phyloP scores from a whole-genome alignment of 1,139 yeast genomes.

The Arxiozyma telluris region DNA sequence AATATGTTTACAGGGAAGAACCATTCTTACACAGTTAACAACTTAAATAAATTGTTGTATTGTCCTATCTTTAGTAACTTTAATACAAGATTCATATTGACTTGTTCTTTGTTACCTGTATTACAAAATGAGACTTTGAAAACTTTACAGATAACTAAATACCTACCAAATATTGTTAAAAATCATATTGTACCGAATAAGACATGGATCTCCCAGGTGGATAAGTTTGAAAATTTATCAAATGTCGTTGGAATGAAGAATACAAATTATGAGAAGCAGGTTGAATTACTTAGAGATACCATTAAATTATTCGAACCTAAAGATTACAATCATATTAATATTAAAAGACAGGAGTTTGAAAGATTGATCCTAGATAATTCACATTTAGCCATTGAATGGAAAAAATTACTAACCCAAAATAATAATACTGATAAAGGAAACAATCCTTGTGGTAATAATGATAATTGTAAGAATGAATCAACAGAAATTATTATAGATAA shows the following conservation, averaged over 20 bases:
- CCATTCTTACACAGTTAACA: slow-evolving; percentile 23
- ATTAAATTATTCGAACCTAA: background rate
- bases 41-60: slow-evolving; percentile 70
- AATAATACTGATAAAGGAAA: background rate
- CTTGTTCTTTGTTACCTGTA: slow-evolving; percentile 59
- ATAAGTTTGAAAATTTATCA: slow-evolving; percentile 37
- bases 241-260: slow-evolving; percentile 40
- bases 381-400: background rate
- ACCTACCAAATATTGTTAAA: slow-evolving; percentile 45
- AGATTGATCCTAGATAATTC: background rate
- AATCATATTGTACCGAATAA: slow-evolving; percentile 47
- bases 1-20: background rate
- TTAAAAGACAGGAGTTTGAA: background rate
- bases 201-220: slow-evolving; percentile 44
- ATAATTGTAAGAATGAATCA: background rate
- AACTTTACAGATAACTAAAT: slow-evolving; percentile 67
- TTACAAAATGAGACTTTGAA: slow-evolving; percentile 70
- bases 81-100: slow-evolving; percentile 67
- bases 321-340: background rate
- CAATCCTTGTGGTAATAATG: no score
- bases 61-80: slow-evolving; percentile 86
- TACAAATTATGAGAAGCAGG: slow-evolving; percentile 37
- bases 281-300: slow-evolving; percentile 38
- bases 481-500: slow-evolving; percentile 9
- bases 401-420: background rate